Percentiles rank a stretch among this genome's conserved stretches.
Evolutionary conservation across 2,329 filamentous ascomycete species (phyloP).

Genomic region (Karstenula rhodostoma): DNA sequence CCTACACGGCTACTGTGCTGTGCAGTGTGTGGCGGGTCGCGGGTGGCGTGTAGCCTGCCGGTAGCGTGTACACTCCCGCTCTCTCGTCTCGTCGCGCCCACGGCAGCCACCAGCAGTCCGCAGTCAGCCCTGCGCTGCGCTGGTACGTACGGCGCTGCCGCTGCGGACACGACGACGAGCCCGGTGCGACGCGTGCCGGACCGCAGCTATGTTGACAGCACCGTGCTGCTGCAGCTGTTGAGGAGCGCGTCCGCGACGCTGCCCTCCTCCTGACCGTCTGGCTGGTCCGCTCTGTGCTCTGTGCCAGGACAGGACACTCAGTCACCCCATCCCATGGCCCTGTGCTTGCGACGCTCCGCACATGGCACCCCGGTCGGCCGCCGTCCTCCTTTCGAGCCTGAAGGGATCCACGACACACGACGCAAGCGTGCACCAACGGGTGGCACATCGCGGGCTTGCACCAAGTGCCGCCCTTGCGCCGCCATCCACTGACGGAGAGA

Average conservation of each 20-base stretch:
- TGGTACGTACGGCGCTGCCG: neutral
- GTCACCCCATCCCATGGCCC: neutral
- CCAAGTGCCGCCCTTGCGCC: conserved; percentile 13
- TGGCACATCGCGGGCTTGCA: conserved; percentile 18
- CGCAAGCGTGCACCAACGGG: conserved; percentile 17
- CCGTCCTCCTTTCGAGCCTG: conserved; percentile 19
- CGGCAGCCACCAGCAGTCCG: no score
- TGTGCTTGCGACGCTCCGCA: conserved; percentile 29
- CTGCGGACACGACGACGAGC: neutral
- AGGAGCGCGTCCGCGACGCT: neutral
- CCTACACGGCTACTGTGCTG: no score
- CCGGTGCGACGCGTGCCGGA: neutral
- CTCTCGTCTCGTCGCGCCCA: neutral
- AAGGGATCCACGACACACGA: conserved; percentile 12
- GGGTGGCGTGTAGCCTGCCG: no score
- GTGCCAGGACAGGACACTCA: neutral
- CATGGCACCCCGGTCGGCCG: conserved; percentile 48
- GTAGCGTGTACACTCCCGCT: no score
- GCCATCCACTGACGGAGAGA: conserved; percentile 9
- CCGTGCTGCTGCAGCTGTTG: conserved; percentile 3
- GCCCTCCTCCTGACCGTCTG: neutral
- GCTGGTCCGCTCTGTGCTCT: neutral
- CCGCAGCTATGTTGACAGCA: conserved; percentile 15
- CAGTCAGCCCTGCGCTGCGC: conserved; percentile 10
- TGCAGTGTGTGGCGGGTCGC: no score